phyloP scores from a whole-genome alignment of 495 filamentous ascomycete genomes.

The Aspergillus campestris region DNA sequence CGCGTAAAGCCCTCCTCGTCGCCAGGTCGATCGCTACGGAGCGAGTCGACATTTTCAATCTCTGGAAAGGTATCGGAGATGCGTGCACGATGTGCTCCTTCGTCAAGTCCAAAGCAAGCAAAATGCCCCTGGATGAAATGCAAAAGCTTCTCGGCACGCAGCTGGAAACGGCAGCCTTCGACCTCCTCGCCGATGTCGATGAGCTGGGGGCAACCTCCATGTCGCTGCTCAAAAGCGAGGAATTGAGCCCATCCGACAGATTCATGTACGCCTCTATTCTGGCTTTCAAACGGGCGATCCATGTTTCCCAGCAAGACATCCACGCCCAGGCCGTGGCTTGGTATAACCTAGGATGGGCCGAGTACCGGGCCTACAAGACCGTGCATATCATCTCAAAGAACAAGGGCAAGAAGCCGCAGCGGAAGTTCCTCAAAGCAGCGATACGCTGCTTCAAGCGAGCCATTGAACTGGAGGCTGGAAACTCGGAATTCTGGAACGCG shows the following conservation, averaged over 20 bases:
- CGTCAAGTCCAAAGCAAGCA: conserved; percentile 53
- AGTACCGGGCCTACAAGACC: conserved; percentile 69
- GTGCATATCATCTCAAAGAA: conserved; percentile 35
- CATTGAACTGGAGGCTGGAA: conserved; percentile 91
- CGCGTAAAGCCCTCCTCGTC: conserved; percentile 48
- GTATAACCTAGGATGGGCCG: conserved; percentile 94
- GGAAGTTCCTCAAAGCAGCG: conserved; percentile 67
- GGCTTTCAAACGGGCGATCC: conserved; percentile 78
- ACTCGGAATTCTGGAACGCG: conserved; percentile 96
- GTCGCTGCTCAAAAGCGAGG: conserved; percentile 27
- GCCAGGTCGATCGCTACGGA: conserved; percentile 43
- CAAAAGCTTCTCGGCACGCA: conserved; percentile 45
- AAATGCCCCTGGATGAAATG: conserved; percentile 50
- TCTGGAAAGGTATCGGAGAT: conserved; percentile 93
- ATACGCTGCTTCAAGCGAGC: conserved; percentile 93
- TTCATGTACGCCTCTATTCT: conserved; percentile 65
- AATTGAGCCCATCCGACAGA: conserved; percentile 23
- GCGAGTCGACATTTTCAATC: conserved; percentile 68
- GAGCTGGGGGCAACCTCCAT: conserved; percentile 46
- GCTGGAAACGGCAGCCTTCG: conserved; percentile 45
- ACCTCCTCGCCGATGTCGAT: conserved; percentile 62
- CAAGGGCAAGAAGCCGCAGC: conserved; percentile 33
- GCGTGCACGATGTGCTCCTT: conserved; percentile 74
- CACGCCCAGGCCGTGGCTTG: conserved; percentile 94
- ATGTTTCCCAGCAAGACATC: conserved; percentile 60